Conservation (phyloP, 805 yeast genomes). For the Candida rishiriensis region DNA sequence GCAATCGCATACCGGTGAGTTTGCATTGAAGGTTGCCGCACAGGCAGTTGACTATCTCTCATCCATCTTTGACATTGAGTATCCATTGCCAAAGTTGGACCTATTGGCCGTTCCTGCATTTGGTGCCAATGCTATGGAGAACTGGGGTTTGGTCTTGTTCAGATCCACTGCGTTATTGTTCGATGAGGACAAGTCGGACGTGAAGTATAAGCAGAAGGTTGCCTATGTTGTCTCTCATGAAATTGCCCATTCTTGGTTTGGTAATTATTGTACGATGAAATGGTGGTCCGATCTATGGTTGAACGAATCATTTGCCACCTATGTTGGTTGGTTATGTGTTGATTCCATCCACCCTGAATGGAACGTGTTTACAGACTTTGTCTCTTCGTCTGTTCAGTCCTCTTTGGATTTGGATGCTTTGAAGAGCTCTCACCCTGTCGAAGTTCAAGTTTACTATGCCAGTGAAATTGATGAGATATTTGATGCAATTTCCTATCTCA, state of each 20-base stretch:
- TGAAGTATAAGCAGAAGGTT: slow-evolving; percentile 59
- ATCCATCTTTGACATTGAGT: slow-evolving; percentile 44
- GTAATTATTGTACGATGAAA: slow-evolving; percentile 83
- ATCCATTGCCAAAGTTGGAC: slow-evolving; percentile 82
- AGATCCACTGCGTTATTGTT: slow-evolving; percentile 55
- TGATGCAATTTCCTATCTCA: slow-evolving; percentile 75
- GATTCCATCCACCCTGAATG: slow-evolving; percentile 73
- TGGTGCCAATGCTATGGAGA: slow-evolving; percentile 88
- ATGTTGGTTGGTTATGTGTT: slow-evolving; percentile 71
- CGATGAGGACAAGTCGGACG: slow-evolving; percentile 42
- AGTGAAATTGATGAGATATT: slow-evolving; percentile 78
- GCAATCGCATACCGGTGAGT: slow-evolving; percentile 39
- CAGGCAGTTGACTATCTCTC: slow-evolving; percentile 48
- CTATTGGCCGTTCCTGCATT: slow-evolving; percentile 74
- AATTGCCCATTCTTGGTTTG: slow-evolving; percentile 90
- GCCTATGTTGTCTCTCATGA: slow-evolving; percentile 84
- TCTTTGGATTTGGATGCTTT: slow-evolving; percentile 54
- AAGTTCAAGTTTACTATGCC: slow-evolving; percentile 76
- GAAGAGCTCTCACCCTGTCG: slow-evolving; percentile 71
- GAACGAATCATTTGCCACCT: slow-evolving; percentile 88
- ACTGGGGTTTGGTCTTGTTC: slow-evolving; percentile 78
- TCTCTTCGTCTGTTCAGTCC: slow-evolving; percentile 45
- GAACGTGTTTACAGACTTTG: slow-evolving; percentile 63
- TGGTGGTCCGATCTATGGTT: slow-evolving; percentile 95
- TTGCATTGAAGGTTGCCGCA: slow-evolving; percentile 45